Percentiles rank a stretch among this genome's conserved stretches.
Conservation (phyloP, 768 basidiomycete genomes). For the Termitomyces titanicus region DNA sequence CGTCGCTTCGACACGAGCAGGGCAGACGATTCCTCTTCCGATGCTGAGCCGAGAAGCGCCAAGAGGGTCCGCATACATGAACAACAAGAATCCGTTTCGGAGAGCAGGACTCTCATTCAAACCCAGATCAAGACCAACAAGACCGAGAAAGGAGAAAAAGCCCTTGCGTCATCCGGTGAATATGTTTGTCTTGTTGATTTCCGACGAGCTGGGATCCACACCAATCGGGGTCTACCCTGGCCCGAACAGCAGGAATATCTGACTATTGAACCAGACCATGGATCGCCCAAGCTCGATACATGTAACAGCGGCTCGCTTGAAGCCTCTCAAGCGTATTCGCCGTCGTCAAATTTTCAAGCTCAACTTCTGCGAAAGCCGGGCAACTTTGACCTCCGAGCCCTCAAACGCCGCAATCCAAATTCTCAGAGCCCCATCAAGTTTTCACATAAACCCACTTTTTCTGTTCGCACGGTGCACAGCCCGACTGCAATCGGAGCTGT, state of each 20-base stretch:
- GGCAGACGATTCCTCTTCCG: constrained; percentile 3
- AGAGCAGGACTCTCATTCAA: background rate
- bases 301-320: too few relatives aligned
- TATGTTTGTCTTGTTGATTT: background rate
- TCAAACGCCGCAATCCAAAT: background rate
- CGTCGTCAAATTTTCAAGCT: background rate
- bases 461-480: background rate
- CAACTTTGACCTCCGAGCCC: background rate
- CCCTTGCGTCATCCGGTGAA: background rate
- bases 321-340: too few relatives aligned
- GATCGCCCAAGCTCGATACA: too few relatives aligned
- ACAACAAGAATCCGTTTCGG: background rate
- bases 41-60: background rate
- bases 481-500: background rate
- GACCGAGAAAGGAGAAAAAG: background rate
- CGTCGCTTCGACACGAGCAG: background rate
- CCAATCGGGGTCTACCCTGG: background rate
- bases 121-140: background rate
- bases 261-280: background rate
- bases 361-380: background rate
- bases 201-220: background rate
- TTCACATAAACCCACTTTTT: background rate
- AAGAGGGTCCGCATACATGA: background rate
- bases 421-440: background rate
- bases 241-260: background rate